Base-by-base conservation (phyloP, 2,329 filamentous ascomycete species). In the Verticillium klebahnii region DNA sequence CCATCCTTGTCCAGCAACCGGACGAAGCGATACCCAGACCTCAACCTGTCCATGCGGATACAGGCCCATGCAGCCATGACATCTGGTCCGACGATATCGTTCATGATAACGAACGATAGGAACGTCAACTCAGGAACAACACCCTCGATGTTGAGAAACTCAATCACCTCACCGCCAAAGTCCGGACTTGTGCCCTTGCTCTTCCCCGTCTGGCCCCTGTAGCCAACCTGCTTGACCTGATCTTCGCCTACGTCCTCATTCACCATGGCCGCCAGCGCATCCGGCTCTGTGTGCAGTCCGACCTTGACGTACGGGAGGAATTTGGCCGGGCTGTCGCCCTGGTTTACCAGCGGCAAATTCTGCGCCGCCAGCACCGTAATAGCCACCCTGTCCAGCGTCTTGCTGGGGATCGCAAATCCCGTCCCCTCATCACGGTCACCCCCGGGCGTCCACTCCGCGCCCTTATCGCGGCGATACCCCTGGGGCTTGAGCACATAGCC, bases 401-500 rank as follows among this genome's bases (percentile, higher is more conserved):
- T 80, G 80, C 6, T 75, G 69, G 3, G 81, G 75, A 1, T 78
- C 78, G 19, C 79, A 74, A 55, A 77, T 5, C 34, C 34, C 76
- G 60, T 83, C 78, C 8, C 74, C 73, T 29, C 73, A 69, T 15
- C 69, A 67, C n/a, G 29, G 29, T 32, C 5, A 31, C 50, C 58
- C 25, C 45, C 66, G 57, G 64, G 23, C 14, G 34, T 36, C 60
- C 62, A 62, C 71, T 77, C 62, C 78, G 74, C 25, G 74, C 71
- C 66, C 78, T 80, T 63, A 1, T 36, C 34, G 14, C 34, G 34
- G 9, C 87, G 88, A 72, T 92, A 94, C 15, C 89, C 89, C 39
- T 82, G 73, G 0, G 93, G 93, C 75, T 97, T 97, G 63, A 95
- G 80, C 2, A 93, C 86, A 90, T 92, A 97, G 39, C 93, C 93